Base-by-base conservation (phyloP, 495 filamentous ascomycete genomes). In the Clavariopsis aquatica region DNA sequence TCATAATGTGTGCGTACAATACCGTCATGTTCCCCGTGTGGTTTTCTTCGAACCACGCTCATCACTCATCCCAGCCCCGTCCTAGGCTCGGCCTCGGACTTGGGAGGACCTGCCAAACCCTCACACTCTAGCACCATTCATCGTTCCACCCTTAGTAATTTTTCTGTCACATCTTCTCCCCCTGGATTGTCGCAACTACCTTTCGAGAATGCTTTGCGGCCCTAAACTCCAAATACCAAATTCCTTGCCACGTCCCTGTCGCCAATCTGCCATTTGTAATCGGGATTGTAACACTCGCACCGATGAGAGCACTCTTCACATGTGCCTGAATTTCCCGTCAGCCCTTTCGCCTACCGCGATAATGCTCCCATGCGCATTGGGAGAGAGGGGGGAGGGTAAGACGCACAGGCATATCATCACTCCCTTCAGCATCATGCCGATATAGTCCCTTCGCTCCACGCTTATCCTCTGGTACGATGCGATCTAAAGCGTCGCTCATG, bases 211-310 rank as follows among this genome's bases (percentile, higher is more conserved):
- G 93, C 65, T 82, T 89, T 55, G 78, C 78, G 2, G 83, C 83
- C 61, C 94, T 80, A 74, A 98, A 98, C 76, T 98, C 94, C 68
- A 97, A 74, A 73, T 93, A 93, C 92, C 92, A 98, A 59, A 98
- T 91, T 0, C 94, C 92, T 75, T 90, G 87, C 88, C 87, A 90
- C 7, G 87, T 89, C 23, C 87, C 87, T 46, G 78, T 84, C 66
- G 82, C 83, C 73, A 98, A 75, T 68, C 83, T 85, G 10, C 94
- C 94, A 69, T 98, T 85, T 63, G 82, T 85, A 72, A 98, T 95
- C 6, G 95, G 94, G 54, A 98, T 87, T 6, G 85, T 91, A 6
- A 98, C 86, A 57, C 86, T 93, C 17, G 92, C 90, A 12, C 94
- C 94, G 55, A 98, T 85, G 47, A 98, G 76, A 0, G 92, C 86